phyloP scores from a whole-genome alignment of 2,329 filamentous ascomycete species.

The Aspergillus latus region DNA sequence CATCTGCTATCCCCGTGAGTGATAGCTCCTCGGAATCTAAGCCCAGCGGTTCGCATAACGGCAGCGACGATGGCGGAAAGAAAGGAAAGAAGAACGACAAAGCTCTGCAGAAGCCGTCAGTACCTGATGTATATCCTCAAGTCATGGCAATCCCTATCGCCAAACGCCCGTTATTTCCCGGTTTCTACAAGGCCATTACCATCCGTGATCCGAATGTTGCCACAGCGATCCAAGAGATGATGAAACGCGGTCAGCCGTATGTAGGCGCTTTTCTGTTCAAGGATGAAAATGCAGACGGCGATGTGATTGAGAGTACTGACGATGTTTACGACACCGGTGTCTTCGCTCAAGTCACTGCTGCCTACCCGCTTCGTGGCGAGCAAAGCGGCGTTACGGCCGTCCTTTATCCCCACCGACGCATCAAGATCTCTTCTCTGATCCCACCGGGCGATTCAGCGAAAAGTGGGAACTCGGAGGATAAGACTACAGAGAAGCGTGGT shows the following conservation, averaged over 20 bases:
- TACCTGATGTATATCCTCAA: constrained; percentile 95
- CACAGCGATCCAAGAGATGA: constrained; percentile 89
- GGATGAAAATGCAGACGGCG: constrained; percentile 89
- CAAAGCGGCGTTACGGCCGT: constrained; percentile 86
- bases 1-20: constrained; percentile 42
- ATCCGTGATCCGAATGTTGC: constrained; percentile 91
- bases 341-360: constrained; percentile 96
- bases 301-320: constrained; percentile 83
- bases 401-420: constrained; percentile 90
- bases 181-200: constrained; percentile 98
- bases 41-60: constrained; percentile 56
- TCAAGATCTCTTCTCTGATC: constrained; percentile 81
- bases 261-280: constrained; percentile 97
- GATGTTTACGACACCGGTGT: constrained; percentile 96
- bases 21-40: constrained; percentile 41
- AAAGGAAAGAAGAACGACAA: constrained; percentile 73
- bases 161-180: constrained; percentile 88
- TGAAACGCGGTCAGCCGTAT: constrained; percentile 95
- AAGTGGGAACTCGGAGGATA: constrained; percentile 35
- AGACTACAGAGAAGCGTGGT: constrained; percentile 70
- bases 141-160: constrained; percentile 97
- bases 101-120: constrained; percentile 79
- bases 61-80: constrained; percentile 64
- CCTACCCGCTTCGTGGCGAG: constrained; percentile 82
- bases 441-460: constrained; percentile 56